phyloP scores from a whole-genome alignment of 1,284 basidiomycete genomes.

The Phenoliferia sp. region DNA sequence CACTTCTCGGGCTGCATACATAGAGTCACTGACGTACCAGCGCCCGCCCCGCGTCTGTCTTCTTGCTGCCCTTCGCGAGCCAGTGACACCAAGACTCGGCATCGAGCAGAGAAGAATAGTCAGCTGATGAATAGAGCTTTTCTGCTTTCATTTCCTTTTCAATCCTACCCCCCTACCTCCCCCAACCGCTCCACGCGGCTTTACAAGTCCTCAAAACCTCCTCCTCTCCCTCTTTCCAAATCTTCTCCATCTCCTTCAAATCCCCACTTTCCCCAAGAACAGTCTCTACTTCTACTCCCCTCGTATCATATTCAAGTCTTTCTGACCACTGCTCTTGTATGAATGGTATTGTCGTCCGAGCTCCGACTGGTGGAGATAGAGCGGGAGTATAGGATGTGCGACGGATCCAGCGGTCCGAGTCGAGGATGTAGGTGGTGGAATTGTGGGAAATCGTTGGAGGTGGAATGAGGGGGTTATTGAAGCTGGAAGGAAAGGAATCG shows the following conservation, averaged over 20 bases:
- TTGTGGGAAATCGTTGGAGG: background rate
- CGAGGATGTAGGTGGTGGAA: constrained; percentile 7
- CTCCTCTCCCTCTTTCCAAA: background rate
- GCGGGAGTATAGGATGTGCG: constrained; percentile 3
- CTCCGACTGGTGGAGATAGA: background rate
- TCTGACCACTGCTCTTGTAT: background rate
- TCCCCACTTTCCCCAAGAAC: background rate
- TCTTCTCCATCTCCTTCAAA: background rate
- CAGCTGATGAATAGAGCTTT: too few species aligned
- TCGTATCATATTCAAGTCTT: too few species aligned
- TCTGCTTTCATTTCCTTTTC: background rate
- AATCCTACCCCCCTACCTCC: background rate
- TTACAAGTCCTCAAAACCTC: background rate
- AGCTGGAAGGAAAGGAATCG: background rate
- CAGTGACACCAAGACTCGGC: too few species aligned
- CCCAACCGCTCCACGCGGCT: background rate
- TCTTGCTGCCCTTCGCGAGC: too few species aligned
- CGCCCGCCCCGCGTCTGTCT: too few species aligned
- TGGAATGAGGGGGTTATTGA: background rate
- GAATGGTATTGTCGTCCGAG: background rate
- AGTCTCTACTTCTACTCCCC: background rate
- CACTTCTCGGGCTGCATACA: too few species aligned
- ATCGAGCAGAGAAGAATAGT: too few species aligned
- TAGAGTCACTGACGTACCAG: too few species aligned
- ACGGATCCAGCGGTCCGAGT: constrained; percentile 11